Base-by-base conservation (phyloP, 352 stramenopile species). In the Pythium volutum region DNA sequence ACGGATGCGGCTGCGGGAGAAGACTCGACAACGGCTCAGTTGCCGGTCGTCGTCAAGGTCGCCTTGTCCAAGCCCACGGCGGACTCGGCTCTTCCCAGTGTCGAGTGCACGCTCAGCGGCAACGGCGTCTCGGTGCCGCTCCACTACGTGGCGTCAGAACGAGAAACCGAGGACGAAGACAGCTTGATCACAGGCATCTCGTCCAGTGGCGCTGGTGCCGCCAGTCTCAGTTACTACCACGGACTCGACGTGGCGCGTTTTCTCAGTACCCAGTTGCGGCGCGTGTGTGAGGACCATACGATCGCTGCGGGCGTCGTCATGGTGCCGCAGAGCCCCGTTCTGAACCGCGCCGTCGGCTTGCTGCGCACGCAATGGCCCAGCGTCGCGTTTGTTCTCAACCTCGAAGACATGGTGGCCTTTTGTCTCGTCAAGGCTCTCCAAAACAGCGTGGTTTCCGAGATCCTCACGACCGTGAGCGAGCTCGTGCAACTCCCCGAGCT, bases 211-310 rank as follows among this genome's bases (percentile, higher is more conserved):
- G 12, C 33, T 12, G 12, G 7, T 6, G 33, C 38, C 25, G 55
- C 43, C 14, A 41, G 42, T 11, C 22, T 77, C 2, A 50, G 59
- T 31, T 66, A 78, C 43, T 72, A 63, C 53, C 77, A 89, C 55
- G 80, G 76, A 18, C 69, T 88, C 2, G 78, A 90, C 25, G 33
- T 87, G 18, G 81, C 76, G 42, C 73, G 77, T 11, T 79, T 67
- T 53, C n/a, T 88, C 9, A 58, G 78, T 43, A 51, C 62, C 1
- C 74, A 82, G 50, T 38, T 88, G 10, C 64, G 59, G n/a, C 62
- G 70, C 3, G 69, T 67, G 39, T 43, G 66, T 7, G 41, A 71
- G 20, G 29, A 68, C 18, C 58, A 71, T n/a, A 67, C 79, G 15
- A 46, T 87, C n/a, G 11, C 66, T n/a, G 65, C 76, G 4, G 67